Base-by-base conservation (phyloP, 768 basidiomycete species). In the Phanerochaete carnosa region DNA sequence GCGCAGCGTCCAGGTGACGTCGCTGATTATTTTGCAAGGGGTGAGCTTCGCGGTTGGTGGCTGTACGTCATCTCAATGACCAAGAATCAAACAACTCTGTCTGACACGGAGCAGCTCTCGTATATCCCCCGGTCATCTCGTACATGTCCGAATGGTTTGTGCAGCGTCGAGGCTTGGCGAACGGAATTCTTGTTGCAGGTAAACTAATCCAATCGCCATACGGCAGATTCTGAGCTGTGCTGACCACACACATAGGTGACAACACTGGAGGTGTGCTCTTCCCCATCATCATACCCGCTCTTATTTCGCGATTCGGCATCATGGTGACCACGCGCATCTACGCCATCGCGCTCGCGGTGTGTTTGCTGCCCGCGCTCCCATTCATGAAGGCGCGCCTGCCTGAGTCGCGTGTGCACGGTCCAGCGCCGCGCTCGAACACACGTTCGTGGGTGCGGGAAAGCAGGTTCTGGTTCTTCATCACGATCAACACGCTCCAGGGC, bases 111-210 rank as follows among this genome's bases (percentile, higher is more conserved):
- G 46, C 52, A 70, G 69, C 69, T 22, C 61, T 74, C 13, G 55
- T 69, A 1, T 71, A 74, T 58, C 61, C 66, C 32, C 73, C 72
- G 29, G 68, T 68, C 55, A 59, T 74, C 23, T 63, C 65, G 3
- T 71, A 69, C 59, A 57, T 74, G 52, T 66, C 70, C 19, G 72
- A 74, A 58, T 74, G 74, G 72, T 74, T 75, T 60, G 68, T 68
- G 25, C 51, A 63, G n/a, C 66, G 68, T 1, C 64, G 72, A 16
- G 73, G 72, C 7, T 55, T 74, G n/a, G 73, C 74, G 8, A 72
- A 70, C 39, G 73, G 74, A 6, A 67, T 72, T 43, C 66, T 73
- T 25, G 74, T 69, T 39, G 72, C 70, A 32, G 73, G 69, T 59
- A 39, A n/a, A n/a, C 43, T 49, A 15, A 3, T 8, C n/a, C 13